Evolutionary conservation across 1,284 basidiomycete species (phyloP), one percentile per base, ranked within the genome.

Genomic region (Nidula niveotomentosa): DNA sequence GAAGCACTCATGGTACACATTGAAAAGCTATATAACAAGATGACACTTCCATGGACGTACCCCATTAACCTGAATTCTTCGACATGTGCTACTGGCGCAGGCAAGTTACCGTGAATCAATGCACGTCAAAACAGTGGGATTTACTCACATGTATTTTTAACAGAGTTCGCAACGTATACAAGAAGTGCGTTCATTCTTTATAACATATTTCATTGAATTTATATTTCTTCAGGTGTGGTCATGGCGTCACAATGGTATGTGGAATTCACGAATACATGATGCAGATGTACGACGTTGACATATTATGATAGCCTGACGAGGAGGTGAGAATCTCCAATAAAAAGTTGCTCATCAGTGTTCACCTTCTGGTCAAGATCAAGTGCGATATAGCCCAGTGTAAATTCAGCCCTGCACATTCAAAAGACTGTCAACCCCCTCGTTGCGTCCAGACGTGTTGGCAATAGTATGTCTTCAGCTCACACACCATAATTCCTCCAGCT

Each of bases 371-470:
- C n/a, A 57, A 90, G 87, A 85, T 90, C 62, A 80, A 81, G 63
- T 89, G 88, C 61, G 77, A 82, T 60, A 69, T 79, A 51, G 63
- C 70, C 36, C 79, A 71, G 53, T 90, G 88, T 73, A 85, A 79
- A 68, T 88, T 90, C 66, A 89, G 87, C 62, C 77, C 80, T 8
- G 73, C 65, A 36, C 87, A 90, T 66, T 76, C 85, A 35, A 60
- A 56, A 36, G 66, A 69, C 43, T 88, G 86, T 65, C 53, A 58
- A 37, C 77, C 80, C 4, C 82, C 81, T 9, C 55, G 65, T 45
- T 90, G 87, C 65, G 77, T 68, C 55, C 66, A 76, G 58, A 77
- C 73, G 52, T 90, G 87, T 66, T 89, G 85, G 84, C 87, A 90
- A 68, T 88, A 88, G 86, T 89, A 66, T 70, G 86, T 73, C 55